Conservation (phyloP, 2,329 filamentous ascomycete genomes). For the Colletotrichum lupini region DNA sequence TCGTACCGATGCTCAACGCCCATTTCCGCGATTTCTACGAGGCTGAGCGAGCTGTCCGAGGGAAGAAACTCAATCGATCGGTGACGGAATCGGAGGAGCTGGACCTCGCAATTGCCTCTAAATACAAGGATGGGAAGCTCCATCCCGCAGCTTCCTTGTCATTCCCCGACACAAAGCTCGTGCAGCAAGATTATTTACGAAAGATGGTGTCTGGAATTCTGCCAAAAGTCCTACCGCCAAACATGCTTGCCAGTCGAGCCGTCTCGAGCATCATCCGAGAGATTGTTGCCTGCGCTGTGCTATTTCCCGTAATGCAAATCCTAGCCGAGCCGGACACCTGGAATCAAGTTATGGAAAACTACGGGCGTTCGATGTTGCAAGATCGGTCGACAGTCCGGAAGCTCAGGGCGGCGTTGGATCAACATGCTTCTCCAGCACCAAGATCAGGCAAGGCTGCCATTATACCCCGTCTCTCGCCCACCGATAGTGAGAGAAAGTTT, state of each 20-base stretch:
- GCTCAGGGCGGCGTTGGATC: slow-evolving; percentile 89
- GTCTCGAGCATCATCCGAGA: slow-evolving; percentile 87
- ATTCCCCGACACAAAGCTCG: slow-evolving; percentile 84
- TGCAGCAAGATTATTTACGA: slow-evolving; percentile 90
- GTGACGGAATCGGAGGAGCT: slow-evolving; percentile 97
- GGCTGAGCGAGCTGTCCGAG: slow-evolving; percentile 87
- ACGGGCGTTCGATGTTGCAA: slow-evolving; percentile 86
- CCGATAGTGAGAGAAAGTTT: slow-evolving; percentile 91
- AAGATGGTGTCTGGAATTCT: slow-evolving; percentile 78
- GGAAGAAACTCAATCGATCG: slow-evolving; percentile 86
- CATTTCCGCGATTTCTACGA: slow-evolving; percentile 93
- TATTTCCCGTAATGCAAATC: slow-evolving; percentile 82
- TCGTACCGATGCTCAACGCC: slow-evolving; percentile 88
- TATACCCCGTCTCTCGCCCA: slow-evolving; percentile 82
- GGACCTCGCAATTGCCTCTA: slow-evolving; percentile 93
- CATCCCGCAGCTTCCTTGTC: slow-evolving; percentile 87
- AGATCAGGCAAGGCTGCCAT: slow-evolving; percentile 71
- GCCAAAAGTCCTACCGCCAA: slow-evolving; percentile 78
- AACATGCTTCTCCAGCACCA: slow-evolving; percentile 88
- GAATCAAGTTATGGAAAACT: slow-evolving; percentile 96
- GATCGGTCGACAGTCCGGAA: slow-evolving; percentile 95
- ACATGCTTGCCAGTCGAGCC: slow-evolving; percentile 80
- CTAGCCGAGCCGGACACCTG: slow-evolving; percentile 94
- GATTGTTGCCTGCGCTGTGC: slow-evolving; percentile 90
- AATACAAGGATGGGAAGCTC: slow-evolving; percentile 88